Percentiles rank a stretch among this genome's conserved stretches.
phyloP scores from a whole-genome alignment of 2,329 filamentous ascomycete species.

The Colletotrichum euphorbiae region DNA sequence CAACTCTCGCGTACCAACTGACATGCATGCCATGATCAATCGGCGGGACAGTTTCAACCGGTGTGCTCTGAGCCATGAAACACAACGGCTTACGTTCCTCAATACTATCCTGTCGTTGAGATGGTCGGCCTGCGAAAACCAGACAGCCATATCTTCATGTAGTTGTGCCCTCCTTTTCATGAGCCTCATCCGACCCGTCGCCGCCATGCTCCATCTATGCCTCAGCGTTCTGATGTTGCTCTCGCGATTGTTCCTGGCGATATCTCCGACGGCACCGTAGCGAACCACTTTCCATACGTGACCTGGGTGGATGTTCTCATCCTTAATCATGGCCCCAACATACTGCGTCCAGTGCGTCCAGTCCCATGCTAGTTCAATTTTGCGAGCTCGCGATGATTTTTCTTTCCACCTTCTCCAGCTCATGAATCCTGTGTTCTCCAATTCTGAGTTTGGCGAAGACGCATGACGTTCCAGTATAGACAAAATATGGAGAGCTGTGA shows the following conservation, averaged over 20 bases:
- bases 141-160: slow-evolving; percentile 47
- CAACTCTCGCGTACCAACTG: slow-evolving; percentile 49
- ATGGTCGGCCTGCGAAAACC: slow-evolving; percentile 46
- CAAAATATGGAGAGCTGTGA: slow-evolving; percentile 44
- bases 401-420: no score
- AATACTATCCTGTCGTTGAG: slow-evolving; percentile 37
- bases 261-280: slow-evolving; percentile 23
- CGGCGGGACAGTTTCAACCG: slow-evolving; percentile 42
- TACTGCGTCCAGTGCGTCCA: slow-evolving; percentile 51
- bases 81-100: slow-evolving; percentile 20
- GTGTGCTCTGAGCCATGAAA: slow-evolving; percentile 30
- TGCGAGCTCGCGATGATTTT: no score
- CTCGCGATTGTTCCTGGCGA: not conserved
- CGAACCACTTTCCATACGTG: slow-evolving; percentile 47
- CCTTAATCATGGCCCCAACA: slow-evolving; percentile 48
- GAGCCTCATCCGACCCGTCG: not conserved
- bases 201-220: not conserved
- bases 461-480: slow-evolving; percentile 24
- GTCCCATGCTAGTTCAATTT: slow-evolving; percentile 42
- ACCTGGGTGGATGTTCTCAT: slow-evolving; percentile 43
- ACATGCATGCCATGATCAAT: slow-evolving; percentile 45
- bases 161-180: slow-evolving; percentile 44
- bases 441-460: not conserved
- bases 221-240: not conserved
- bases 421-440: not conserved